These are phyloP conservation scores for Aspergillus sp. DNA, from an alignment of 2,329 filamentous ascomycete genomes.

Conservation along the genomic window DNA sequence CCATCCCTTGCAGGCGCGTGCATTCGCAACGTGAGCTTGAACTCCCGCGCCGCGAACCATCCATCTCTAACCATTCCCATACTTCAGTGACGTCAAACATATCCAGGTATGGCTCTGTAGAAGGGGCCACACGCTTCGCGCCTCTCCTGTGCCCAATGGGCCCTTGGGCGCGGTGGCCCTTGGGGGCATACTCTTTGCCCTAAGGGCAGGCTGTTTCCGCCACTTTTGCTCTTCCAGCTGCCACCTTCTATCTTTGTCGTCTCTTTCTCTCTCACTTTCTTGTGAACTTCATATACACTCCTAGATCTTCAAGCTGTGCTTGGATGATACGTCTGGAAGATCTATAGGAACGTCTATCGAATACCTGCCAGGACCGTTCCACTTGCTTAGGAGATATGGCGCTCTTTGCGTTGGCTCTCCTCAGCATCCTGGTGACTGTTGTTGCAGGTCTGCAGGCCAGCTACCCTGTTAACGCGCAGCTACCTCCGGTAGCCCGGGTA, in stretches of 20 bases:
- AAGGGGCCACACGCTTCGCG: conserved; percentile 36
- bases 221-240: conserved; percentile 17
- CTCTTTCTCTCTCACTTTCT: conserved; percentile 6
- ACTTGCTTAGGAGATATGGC: conserved; percentile 28
- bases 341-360: conserved; percentile 18
- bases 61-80: conserved; percentile 35
- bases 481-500: conserved; percentile 75
- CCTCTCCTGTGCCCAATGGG: conserved; percentile 31
- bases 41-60: conserved; percentile 24
- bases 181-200: conserved; percentile 24
- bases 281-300: neutral
- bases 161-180: conserved; percentile 32
- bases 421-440: conserved; percentile 31
- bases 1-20: conserved; percentile 38
- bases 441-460: conserved; percentile 44
- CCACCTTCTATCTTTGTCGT: conserved; percentile 14
- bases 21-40: conserved; percentile 35
- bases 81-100: conserved; percentile 42
- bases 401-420: conserved; percentile 26
- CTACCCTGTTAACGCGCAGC: conserved; percentile 82
- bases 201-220: conserved; percentile 24
- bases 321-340: conserved; percentile 2
- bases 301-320: neutral
- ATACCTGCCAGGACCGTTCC: conserved; percentile 14
- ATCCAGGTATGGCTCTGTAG: conserved; percentile 41